Conservation (phyloP, 2,329 filamentous ascomycete genomes). For the Zymoseptoria pseudotritici region DNA sequence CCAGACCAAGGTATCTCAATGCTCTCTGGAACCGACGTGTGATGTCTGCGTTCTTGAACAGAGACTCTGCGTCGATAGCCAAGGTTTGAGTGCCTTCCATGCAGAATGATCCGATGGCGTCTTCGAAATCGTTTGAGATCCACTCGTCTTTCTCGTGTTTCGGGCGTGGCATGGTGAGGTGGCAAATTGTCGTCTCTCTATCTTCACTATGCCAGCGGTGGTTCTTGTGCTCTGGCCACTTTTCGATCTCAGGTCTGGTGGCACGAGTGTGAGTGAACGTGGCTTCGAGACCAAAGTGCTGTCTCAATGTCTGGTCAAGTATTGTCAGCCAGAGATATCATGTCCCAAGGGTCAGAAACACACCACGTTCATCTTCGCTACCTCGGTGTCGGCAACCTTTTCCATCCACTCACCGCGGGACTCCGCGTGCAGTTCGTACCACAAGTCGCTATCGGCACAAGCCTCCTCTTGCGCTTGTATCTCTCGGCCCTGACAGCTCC, state of each 20-base stretch:
- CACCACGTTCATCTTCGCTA: neutral
- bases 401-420: constrained; percentile 8
- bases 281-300: constrained; percentile 15
- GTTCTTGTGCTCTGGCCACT: constrained; percentile 9
- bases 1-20: constrained; percentile 7
- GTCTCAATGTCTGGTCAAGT: constrained; percentile 7
- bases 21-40: constrained; percentile 8
- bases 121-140: neutral
- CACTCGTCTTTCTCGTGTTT: neutral
- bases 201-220: constrained; percentile 7
- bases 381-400: constrained; percentile 1
- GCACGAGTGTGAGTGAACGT: constrained; percentile 7
- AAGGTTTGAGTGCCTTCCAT: constrained; percentile 4
- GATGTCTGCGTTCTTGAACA: neutral
- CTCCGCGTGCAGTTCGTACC: neutral
- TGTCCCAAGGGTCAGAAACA: neutral
- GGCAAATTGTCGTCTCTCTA: constrained; percentile 15
- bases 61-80: neutral
- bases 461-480: neutral
- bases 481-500: constrained; percentile 2
- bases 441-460: neutral
- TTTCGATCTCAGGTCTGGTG: neutral
- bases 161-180: constrained; percentile 7
- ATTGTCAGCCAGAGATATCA: neutral
- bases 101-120: neutral